Evolutionary conservation across 768 basidiomycete genomes (phyloP), one percentile per base, ranked within the genome.

Genomic region (Auriscalpium vulgare): DNA sequence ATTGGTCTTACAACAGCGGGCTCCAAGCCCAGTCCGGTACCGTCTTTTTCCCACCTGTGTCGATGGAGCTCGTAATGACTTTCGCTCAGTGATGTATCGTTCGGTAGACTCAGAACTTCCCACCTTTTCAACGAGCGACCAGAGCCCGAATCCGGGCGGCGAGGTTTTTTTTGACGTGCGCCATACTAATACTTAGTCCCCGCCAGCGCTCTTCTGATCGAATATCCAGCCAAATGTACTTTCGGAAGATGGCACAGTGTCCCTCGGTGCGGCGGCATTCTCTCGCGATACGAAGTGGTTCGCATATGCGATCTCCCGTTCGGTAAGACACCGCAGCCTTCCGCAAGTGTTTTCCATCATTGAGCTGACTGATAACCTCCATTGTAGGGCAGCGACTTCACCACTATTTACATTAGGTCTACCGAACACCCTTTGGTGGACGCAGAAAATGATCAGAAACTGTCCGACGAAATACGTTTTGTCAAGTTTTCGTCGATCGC

Each of bases 141-240:
- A 56, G 38, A 37, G n/a, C 57, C 59, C 63, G 43, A 75, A 72
- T 34, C 65, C 70, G 16, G 78, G 74, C 13, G 82, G 82, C 34
- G 88, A 91, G 66, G 74, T 91, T 4, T 92, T 88, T 69, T 91
- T 92, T 63, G 87, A 93, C 68, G 85, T 85, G 62, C 56, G 80
- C 63, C 36, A 10, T 11, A 37, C 52, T 10, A 1, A 9, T n/a
- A 4, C 21, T 21, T 50, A 35, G 16, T 4, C 37, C 36, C n/a
- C 37, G 8, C 48, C 48, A 34, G 57, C 43, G 37, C n/a, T 7
- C 29, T 35, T 23, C 44, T 10, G 13, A 40, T 51, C 5, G 8
- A 36, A 46, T 47, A 35, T n/a, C 19, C 56, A 87, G 84, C 79
- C 86, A 8, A 93, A 92, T 68, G 65, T 85, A 21, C 72, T 93